Evolutionary conservation across 495 filamentous ascomycete genomes (phyloP).

Genomic region (Penicillium psychrofluorescens): DNA sequence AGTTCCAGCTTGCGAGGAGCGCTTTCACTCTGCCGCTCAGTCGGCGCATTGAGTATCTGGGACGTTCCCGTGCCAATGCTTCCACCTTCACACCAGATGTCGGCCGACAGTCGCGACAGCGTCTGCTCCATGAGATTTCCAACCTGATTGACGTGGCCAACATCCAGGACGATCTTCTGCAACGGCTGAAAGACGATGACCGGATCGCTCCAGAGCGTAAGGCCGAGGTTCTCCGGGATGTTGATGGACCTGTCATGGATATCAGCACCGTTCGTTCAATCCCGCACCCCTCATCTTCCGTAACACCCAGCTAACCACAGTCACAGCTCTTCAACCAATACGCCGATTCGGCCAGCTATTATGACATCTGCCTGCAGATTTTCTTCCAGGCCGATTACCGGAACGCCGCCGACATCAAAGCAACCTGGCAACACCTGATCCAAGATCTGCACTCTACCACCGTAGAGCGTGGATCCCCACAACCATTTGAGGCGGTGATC

Average conservation of each 20-base stretch:
- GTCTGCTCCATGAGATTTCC: conserved; percentile 71
- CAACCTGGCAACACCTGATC: conserved; percentile 80
- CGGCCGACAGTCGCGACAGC: conserved; percentile 65
- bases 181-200: conserved; percentile 64
- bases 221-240: conserved; percentile 49
- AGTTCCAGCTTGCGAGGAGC: conserved; percentile 74
- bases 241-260: conserved; percentile 68
- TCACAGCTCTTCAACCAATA: conserved; percentile 77
- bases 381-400: conserved; percentile 84
- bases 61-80: conserved; percentile 79
- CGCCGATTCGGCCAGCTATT: conserved; percentile 81
- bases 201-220: conserved; percentile 56
- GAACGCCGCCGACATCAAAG: conserved; percentile 68
- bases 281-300: neutral
- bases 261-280: conserved; percentile 60
- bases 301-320: neutral
- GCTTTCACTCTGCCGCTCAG: conserved; percentile 67
- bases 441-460: conserved; percentile 61
- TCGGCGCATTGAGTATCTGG: conserved; percentile 80
- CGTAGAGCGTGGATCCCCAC: conserved; percentile 38
- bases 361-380: conserved; percentile 86
- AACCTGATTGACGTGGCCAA: conserved; percentile 89
- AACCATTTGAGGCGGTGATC: conserved; percentile 74
- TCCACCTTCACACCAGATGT: conserved; percentile 66
- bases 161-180: conserved; percentile 87